Evolutionary conservation across 106 monocot species (phyloP), one percentile per base, ranked within the genome.

Genomic region (Amphibolis antarctica): DNA sequence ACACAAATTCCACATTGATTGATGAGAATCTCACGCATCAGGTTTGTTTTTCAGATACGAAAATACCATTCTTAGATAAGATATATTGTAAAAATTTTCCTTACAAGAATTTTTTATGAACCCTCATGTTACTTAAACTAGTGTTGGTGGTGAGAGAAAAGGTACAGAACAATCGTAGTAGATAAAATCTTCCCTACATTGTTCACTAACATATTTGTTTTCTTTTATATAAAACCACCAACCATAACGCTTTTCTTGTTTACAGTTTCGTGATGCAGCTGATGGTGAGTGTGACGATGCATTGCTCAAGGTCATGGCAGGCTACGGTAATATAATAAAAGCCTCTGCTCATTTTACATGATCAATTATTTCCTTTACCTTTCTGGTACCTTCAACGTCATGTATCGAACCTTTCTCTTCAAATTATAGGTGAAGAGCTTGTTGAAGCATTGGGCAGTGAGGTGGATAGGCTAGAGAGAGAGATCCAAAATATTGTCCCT

Each of bases 371-470:
- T 23, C 46, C 44, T 46, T 45, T 64, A n/a, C n/a, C n/a, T n/a
- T n/a, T n/a, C n/a, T 26, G 5, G 3, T n/a, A 25, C n/a, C 44
- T 60, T 6, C 59, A 7, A 36, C 36, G 7, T 64, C 19, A 48
- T 26, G 47, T n/a, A 48, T 1, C 47, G 46, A 47, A 24, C 22
- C 5, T 45, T 57, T 20, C 12, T 49, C 30, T 31, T 60, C 28
- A 22, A 55, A 23, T 69, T 25, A 20, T 15, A 75, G 75, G 75
- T 27, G 75, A 75, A 63, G 75, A 75, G 63, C 69, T 75, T 43
- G 69, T 75, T 20, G 75, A 75, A 55, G 75, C 75, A n/a, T 62
- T 75, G 26, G 75, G 75, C 18, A 75, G 75, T 56, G 75, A 75
- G 60, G 75, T 75, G 42, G 75, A 75, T 55, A 68, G 75, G 46